Conservation (phyloP, 2,329 filamentous ascomycete genomes). For the Trematosphaeria pertusa region DNA sequence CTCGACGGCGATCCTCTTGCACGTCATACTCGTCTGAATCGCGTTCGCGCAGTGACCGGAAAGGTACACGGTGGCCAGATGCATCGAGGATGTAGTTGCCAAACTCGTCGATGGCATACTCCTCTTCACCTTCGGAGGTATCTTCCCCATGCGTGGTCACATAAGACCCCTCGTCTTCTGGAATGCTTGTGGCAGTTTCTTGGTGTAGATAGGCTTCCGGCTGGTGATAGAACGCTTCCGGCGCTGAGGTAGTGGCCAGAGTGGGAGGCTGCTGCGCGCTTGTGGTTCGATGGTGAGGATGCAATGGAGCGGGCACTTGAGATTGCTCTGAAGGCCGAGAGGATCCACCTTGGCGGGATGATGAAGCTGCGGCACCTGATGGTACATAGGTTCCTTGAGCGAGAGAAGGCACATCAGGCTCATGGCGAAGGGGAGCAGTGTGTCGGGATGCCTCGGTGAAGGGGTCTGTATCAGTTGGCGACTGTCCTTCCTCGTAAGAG, state of each 20-base stretch:
- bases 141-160: conserved; percentile 44
- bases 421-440: conserved; percentile 25
- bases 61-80: conserved; percentile 44
- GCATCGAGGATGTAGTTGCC: conserved; percentile 48
- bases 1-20: conserved; percentile 57
- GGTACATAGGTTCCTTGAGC: conserved; percentile 45
- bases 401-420: conserved; percentile 40
- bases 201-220: conserved; percentile 46
- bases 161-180: conserved; percentile 46
- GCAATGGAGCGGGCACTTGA: conserved; percentile 35
- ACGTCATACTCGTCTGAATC: conserved; percentile 63
- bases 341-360: conserved; percentile 25
- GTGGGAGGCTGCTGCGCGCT: conserved; percentile 28
- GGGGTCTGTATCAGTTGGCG: conserved; percentile 67
- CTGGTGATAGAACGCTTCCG: conserved; percentile 49
- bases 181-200: conserved; percentile 27
- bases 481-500: conserved; percentile 57
- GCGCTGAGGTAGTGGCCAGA: conserved; percentile 36
- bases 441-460: conserved; percentile 59
- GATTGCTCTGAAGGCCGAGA: conserved; percentile 27
- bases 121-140: conserved; percentile 46
- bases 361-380: conserved; percentile 32
- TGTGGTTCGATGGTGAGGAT: conserved; percentile 29
- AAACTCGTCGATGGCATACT: conserved; percentile 45
- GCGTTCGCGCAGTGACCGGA: conserved; percentile 38